Percentiles rank a stretch among this genome's conserved stretches.
These are phyloP conservation scores for Actinomortierella ambigua DNA, from an alignment of 371 early-diverging fungal genomes.

Conservation along the genomic window DNA sequence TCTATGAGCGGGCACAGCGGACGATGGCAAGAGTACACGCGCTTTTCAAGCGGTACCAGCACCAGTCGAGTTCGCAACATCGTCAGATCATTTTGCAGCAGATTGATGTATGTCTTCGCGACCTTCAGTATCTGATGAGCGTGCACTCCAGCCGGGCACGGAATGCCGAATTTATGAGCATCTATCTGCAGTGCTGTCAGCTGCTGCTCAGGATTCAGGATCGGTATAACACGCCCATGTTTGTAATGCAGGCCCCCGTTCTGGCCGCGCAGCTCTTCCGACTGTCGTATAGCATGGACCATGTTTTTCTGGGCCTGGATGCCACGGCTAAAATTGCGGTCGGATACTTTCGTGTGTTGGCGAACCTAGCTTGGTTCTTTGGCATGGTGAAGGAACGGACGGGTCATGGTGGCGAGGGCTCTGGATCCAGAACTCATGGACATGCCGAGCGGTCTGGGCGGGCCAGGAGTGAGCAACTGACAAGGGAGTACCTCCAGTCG, in stretches of 20 bases:
- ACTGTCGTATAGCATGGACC: constrained; percentile 65
- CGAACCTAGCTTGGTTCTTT: constrained; percentile 61
- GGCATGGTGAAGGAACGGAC: constrained; percentile 48
- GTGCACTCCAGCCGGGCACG: constrained; percentile 49
- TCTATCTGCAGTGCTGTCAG: constrained; percentile 58
- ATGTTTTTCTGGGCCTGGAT: constrained; percentile 61
- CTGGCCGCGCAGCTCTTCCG: constrained; percentile 51
- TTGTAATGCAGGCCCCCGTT: constrained; percentile 50
- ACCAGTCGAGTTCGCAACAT: not conserved
- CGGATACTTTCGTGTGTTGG: constrained; percentile 55
- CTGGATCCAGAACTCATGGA: not conserved
- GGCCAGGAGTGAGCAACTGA: constrained; percentile 1
- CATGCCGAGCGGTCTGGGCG: not conserved
- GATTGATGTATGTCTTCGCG: constrained; percentile 39
- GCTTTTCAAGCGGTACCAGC: constrained; percentile 9
- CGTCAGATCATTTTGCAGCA: constrained; percentile 25
- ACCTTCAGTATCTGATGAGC: constrained; percentile 52
- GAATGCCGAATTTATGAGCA: constrained; percentile 53
- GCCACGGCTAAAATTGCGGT: constrained; percentile 49
- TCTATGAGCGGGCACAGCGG: constrained; percentile 21
- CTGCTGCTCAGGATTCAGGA: constrained; percentile 47
- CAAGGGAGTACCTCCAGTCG: constrained; percentile 32
- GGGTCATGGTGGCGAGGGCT: too few species aligned
- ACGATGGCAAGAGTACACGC: constrained; percentile 23
- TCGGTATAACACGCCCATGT: constrained; percentile 48